These are phyloP conservation scores for Hygrophorus russula DNA, from an alignment of 768 basidiomycete genomes.

Conservation along the genomic window DNA sequence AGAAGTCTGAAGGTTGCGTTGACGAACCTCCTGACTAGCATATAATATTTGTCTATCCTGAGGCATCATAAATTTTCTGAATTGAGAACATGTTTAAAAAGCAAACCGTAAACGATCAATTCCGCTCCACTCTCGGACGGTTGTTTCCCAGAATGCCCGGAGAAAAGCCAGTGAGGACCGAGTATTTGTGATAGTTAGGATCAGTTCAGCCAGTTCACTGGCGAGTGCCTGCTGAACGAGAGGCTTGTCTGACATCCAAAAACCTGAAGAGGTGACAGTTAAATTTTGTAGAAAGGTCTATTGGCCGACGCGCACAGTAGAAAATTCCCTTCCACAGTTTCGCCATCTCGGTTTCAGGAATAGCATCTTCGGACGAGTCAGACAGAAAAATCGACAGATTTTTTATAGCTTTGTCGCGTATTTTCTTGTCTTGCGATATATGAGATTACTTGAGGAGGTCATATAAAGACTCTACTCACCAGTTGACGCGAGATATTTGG, in stretches of 20 bases:
- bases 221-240: slow-evolving; percentile 91
- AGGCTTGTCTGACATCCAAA: slow-evolving; percentile 99
- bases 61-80: not conserved
- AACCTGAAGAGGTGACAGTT: slow-evolving; percentile 40
- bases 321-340: slow-evolving; percentile 98
- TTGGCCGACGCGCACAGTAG: slow-evolving; percentile 60
- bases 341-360: slow-evolving; percentile 70
- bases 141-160: slow-evolving; percentile 83
- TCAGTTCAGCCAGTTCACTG: slow-evolving; percentile 69
- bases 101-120: slow-evolving; percentile 82
- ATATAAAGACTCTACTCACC: slow-evolving; percentile 35
- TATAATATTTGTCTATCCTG: slow-evolving; percentile 96
- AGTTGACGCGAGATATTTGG: slow-evolving; percentile 86
- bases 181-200: slow-evolving; percentile 53
- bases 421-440: slow-evolving; percentile 62
- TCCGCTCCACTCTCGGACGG: slow-evolving; percentile 86
- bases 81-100: not conserved
- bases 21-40: slow-evolving; percentile 84
- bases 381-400: slow-evolving; percentile 74
- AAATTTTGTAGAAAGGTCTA: not conserved
- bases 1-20: slow-evolving; percentile 81
- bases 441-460: not conserved
- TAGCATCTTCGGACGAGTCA: slow-evolving; percentile 40
- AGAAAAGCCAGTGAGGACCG: slow-evolving; percentile 64
- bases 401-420: slow-evolving; percentile 84